Evolutionary conservation across 306 rosid genomes (phyloP).

Genomic region (Lathyrus aphaca): DNA sequence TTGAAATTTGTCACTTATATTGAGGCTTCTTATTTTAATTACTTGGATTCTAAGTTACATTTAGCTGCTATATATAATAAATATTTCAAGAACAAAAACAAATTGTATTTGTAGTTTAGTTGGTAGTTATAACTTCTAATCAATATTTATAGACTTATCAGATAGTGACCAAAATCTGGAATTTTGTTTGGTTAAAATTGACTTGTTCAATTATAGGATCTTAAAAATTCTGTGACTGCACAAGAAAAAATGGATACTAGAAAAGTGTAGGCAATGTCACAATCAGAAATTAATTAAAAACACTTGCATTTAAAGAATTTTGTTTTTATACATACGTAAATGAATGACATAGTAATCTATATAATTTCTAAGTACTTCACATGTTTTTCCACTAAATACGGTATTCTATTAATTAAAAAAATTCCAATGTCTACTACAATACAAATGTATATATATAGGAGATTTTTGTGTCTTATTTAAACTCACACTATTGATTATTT

Average conservation of each 20-base stretch:
- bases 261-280: slow-evolving; percentile 7
- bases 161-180: slow-evolving; percentile 32
- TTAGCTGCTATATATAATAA: background rate
- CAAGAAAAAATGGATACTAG: background rate
- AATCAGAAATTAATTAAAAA: slow-evolving; percentile 22
- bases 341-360: too few relatives aligned
- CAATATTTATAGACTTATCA: background rate
- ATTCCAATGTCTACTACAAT: too few relatives aligned
- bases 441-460: too few relatives aligned
- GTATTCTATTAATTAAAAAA: too few relatives aligned
- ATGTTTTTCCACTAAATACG: too few relatives aligned
- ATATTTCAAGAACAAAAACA: background rate
- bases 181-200: slow-evolving; percentile 16
- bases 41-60: slow-evolving; percentile 38
- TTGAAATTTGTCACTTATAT: slow-evolving; percentile 37
- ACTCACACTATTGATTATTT: too few relatives aligned
- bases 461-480: too few relatives aligned
- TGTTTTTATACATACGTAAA: background rate
- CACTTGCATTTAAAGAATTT: background rate
- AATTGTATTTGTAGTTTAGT: slow-evolving; percentile 25
- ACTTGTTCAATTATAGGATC: background rate
- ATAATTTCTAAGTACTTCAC: too few relatives aligned
- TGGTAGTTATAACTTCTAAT: background rate
- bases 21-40: slow-evolving; percentile 3
- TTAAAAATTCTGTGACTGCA: slow-evolving; percentile 1